Percentiles rank a stretch among this genome's conserved stretches.
These are phyloP conservation scores for Mycena chlorophos DNA, from an alignment of 768 basidiomycete genomes.

Conservation along the genomic window DNA sequence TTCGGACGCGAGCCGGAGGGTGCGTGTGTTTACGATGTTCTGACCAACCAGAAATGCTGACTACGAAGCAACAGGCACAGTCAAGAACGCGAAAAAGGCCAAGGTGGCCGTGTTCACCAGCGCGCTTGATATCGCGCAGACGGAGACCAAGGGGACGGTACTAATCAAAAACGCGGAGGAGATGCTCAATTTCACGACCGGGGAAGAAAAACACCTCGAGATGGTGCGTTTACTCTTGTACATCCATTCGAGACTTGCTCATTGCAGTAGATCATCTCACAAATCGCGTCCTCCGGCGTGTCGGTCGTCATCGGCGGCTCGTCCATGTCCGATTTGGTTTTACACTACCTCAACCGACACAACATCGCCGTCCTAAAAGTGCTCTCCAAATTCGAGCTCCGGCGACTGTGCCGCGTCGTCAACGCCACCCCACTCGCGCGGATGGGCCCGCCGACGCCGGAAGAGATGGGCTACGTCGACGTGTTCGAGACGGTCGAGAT, in stretches of 20 bases:
- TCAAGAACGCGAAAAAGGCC: constrained; percentile 81
- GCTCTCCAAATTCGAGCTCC: constrained; percentile 95
- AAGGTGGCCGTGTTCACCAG: constrained; percentile 97
- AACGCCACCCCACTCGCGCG: constrained; percentile 96
- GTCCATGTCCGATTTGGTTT: constrained; percentile 89
- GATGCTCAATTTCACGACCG: constrained; percentile 94
- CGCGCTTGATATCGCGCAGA: constrained; percentile 90
- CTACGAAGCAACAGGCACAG: constrained; percentile 48
- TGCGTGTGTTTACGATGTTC: constrained; percentile 32
- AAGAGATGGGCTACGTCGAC: constrained; percentile 93
- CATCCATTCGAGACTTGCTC: constrained; percentile 3
- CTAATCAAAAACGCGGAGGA: constrained; percentile 93
- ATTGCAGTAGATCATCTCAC: constrained; percentile 83
- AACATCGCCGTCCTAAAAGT: constrained; percentile 96
- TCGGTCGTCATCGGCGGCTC: constrained; percentile 93
- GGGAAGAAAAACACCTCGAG: constrained; percentile 96
- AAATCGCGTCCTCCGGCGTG: constrained; percentile 94
- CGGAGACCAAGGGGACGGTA: constrained; percentile 98
- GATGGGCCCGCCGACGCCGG: constrained; percentile 91
- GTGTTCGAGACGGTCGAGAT: constrained; percentile 95
- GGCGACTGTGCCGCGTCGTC: constrained; percentile 90
- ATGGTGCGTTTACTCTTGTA: constrained; percentile 49
- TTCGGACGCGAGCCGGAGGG: constrained; percentile 96
- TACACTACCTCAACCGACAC: constrained; percentile 94
- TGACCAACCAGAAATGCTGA: not conserved